Base-by-base conservation (phyloP, 805 yeast species). In the Suhomyces xylopsoci region DNA sequence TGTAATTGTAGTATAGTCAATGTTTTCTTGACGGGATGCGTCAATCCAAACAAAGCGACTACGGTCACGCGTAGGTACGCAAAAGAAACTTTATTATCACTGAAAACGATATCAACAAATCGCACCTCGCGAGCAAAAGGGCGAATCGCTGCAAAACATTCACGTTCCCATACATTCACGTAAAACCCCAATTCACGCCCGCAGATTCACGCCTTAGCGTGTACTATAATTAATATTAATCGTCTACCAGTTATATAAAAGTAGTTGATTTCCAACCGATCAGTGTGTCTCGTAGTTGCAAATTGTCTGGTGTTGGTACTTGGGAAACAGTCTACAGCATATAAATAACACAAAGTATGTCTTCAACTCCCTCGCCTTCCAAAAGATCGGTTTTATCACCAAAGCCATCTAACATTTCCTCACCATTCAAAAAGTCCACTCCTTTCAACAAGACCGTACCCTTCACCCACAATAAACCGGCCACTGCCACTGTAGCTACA, bases 321-420 rank as follows among this genome's bases (percentile, higher is more conserved):
- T 36, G 41, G 20, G 41, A 6, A 8, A 15, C 3, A 38, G 17
- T 19, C 24, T 17, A 17, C 42, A 19, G 22, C n/a, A 19, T 38
- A 38, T 38, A 38, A 17, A 38, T 5, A 4, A 17, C 15, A 26
- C 36, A 6, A 12, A 32, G 12, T 19, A 38, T 40, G 46, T 47
- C 50, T 26, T 48, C 62, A n/a, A 53, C 56, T 22, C 60, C 63
- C 32, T 51, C 59, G 3, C 54, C 58, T 26, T 50, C 55, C 44
- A 51, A 55, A 38, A 55, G 67, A 40, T 50, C 64, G 43, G 62
- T 58, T 24, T 62, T 63, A 51, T 63, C 66, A 9, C 67, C 67
- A 34, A 63, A 61, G 48, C 59, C 59, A 9, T 51, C 63, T 30
- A 63, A 63, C 53, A 54, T 53, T 17, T 48, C 50, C 5, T 52